A percentile compares a stretch with the other conserved stretches of the same genome.
Evolutionary conservation across 2,329 filamentous ascomycete genomes (phyloP).

Genomic region (Lasiodiplodia hormozganensis): DNA sequence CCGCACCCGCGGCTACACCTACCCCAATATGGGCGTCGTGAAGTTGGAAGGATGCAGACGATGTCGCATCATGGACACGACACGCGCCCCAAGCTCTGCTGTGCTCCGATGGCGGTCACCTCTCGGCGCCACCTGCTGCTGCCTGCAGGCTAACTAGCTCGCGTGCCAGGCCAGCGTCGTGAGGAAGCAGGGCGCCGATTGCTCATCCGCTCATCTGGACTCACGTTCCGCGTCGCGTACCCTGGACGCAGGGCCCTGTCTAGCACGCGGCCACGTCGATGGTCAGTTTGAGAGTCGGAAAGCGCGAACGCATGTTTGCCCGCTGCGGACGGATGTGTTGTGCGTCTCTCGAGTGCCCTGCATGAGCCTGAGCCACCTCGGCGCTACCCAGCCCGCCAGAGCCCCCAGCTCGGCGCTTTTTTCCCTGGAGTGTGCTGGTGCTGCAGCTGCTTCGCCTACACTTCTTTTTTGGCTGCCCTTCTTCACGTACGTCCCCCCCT

Average conservation of each 20-base stretch:
- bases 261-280: constrained; percentile 25
- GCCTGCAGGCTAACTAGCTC: constrained; percentile 10
- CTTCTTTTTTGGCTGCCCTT: constrained; percentile 6
- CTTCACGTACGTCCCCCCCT: constrained; percentile 6
- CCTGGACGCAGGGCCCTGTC: constrained; percentile 20
- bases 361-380: constrained; percentile 14
- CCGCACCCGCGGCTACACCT: constrained; percentile 19
- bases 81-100: constrained; percentile 17
- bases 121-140: constrained; percentile 23
- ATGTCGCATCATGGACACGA: constrained; percentile 28
- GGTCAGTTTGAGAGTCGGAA: not conserved
- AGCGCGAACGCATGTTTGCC: constrained; percentile 23
- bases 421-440: not conserved
- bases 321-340: constrained; percentile 13
- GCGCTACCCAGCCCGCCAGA: constrained; percentile 1
- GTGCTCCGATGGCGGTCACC: constrained; percentile 25
- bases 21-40: not conserved
- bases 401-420: constrained; percentile 20
- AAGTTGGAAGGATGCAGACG: constrained; percentile 25
- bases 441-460: not conserved
- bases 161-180: constrained; percentile 6
- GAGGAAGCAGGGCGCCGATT: constrained; percentile 14
- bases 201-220: constrained; percentile 21
- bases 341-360: constrained; percentile 17
- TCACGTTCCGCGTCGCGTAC: constrained; percentile 6